Evolutionary conservation across 306 rosid genomes (phyloP).

Genomic region (Albizia julibrissin): DNA sequence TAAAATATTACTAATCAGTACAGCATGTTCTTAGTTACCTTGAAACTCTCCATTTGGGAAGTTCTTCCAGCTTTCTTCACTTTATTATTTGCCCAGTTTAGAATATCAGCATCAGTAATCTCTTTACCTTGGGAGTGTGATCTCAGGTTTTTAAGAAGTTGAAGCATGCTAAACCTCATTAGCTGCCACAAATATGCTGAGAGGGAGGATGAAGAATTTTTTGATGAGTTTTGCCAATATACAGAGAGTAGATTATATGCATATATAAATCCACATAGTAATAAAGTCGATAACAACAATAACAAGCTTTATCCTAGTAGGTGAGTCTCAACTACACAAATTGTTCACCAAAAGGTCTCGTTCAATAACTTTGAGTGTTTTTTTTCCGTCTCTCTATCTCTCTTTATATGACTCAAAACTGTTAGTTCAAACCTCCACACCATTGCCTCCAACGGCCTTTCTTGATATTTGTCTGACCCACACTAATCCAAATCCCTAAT

Average conservation of each 20-base stretch:
- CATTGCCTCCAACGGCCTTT: too few relatives aligned
- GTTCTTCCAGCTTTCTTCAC: slow-evolving; percentile 68
- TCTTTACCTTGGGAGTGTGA: slow-evolving; percentile 72
- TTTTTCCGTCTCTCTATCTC: too few relatives aligned
- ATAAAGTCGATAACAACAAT: background rate
- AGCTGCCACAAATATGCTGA: slow-evolving; percentile 75
- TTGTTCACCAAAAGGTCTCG: too few relatives aligned
- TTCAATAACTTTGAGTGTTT: too few relatives aligned
- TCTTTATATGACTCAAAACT: too few relatives aligned
- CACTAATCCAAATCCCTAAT: background rate
- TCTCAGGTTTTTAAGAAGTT: slow-evolving; percentile 69
- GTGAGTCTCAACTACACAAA: too few relatives aligned
- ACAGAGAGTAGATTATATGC: background rate
- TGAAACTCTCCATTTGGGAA: slow-evolving; percentile 68
- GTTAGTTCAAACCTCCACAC: too few relatives aligned
- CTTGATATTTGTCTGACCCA: too few relatives aligned
- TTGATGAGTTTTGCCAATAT: background rate
- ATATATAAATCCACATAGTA: background rate
- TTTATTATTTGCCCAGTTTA: slow-evolving; percentile 66
- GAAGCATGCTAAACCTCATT: slow-evolving; percentile 77
- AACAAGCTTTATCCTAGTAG: background rate
- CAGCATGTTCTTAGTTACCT: slow-evolving; percentile 41
- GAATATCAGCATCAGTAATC: slow-evolving; percentile 66
- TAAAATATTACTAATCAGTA: background rate
- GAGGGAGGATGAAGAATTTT: slow-evolving; percentile 4